phyloP scores from a whole-genome alignment of 768 basidiomycete genomes.

The Calocera viscosa region DNA sequence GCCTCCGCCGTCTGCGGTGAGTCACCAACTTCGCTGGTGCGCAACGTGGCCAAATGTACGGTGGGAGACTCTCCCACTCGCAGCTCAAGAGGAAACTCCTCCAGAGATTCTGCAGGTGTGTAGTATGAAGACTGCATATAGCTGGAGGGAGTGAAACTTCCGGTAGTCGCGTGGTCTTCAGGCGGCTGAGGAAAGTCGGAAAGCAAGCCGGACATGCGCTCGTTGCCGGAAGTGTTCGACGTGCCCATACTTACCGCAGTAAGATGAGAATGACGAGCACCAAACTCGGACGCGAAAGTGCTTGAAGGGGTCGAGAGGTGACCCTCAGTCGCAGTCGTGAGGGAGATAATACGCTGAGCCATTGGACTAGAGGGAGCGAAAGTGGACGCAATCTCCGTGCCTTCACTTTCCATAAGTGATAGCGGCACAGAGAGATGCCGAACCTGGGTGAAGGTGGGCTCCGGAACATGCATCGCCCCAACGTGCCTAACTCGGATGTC shows the following conservation, averaged over 20 bases:
- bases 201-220: background rate
- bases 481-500: background rate
- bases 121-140: background rate
- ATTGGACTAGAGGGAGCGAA: background rate
- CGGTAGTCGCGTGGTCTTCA: background rate
- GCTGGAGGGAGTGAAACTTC: background rate
- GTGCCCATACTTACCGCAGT: background rate
- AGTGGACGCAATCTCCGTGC: background rate
- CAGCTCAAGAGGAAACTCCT: background rate
- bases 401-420: background rate
- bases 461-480: background rate
- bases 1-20: background rate
- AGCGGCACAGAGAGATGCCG: background rate
- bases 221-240: background rate
- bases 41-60: background rate
- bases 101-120: background rate
- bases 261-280: background rate
- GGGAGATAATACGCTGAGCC: background rate
- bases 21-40: background rate
- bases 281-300: background rate
- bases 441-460: background rate
- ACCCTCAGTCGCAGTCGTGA: background rate
- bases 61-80: background rate
- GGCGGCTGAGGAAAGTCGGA: background rate
- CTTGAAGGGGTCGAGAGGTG: background rate